These are phyloP conservation scores for Lanmaoa pseudosensibilis DNA, from an alignment of 768 basidiomycete genomes.

Conservation along the genomic window DNA sequence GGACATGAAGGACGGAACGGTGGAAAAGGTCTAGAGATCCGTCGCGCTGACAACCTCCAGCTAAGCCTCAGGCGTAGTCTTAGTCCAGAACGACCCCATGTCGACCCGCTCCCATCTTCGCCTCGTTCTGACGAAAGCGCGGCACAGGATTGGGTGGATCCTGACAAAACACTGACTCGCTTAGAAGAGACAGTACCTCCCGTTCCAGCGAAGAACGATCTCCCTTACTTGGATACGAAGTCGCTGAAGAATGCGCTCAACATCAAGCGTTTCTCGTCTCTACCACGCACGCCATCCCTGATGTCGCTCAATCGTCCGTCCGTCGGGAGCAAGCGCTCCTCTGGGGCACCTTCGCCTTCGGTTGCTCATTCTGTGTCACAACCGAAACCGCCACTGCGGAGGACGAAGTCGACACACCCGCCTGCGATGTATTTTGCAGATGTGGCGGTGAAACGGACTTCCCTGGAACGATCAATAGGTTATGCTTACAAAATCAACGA, in stretches of 20 bases:
- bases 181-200: conserved; percentile 27
- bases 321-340: conserved; percentile 23
- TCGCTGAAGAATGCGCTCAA: conserved; percentile 28
- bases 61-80: conserved; percentile 1
- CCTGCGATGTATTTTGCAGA: conserved; percentile 73
- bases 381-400: conserved; percentile 26
- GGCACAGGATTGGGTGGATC: conserved; percentile 17
- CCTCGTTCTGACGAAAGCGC: conserved; percentile 23
- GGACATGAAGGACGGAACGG: conserved; percentile 30
- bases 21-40: conserved; percentile 33
- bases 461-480: conserved; percentile 66
- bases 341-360: conserved; percentile 27
- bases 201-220: conserved; percentile 31
- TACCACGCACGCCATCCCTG: conserved; percentile 69
- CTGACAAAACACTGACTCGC: conserved; percentile 14
- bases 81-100: conserved; percentile 16
- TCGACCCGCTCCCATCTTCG: conserved; percentile 13
- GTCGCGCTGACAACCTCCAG: conserved; percentile 24
- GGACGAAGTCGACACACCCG: conserved; percentile 47
- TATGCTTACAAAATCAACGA: conserved; percentile 87
- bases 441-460: conserved; percentile 51
- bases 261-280: conserved; percentile 49
- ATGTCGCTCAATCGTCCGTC: conserved; percentile 38
- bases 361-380: conserved; percentile 35
- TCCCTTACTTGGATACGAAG: conserved; percentile 24